Base-by-base conservation (phyloP, 805 yeast species). In the Metschnikowia kunwiensis region DNA sequence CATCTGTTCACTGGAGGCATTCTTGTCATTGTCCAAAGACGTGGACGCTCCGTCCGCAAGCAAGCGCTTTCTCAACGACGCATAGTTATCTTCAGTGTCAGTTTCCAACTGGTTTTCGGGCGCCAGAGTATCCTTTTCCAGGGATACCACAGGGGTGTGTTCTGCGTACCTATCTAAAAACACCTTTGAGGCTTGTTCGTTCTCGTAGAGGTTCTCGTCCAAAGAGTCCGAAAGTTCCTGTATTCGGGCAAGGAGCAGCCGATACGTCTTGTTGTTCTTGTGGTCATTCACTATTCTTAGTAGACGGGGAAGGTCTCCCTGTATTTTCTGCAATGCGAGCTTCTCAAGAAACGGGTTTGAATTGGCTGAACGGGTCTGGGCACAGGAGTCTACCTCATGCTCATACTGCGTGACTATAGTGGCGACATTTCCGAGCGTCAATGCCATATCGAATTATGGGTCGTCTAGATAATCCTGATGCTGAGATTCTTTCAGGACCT, bases 231-330 rank as follows among this genome's bases (percentile, higher is more conserved):
- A 41, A 10, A 49, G 27, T 5, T 13, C 16, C 22, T 33, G 43
- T 27, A 46, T 17, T 12, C 29, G 35, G 7, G 21, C 18, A 9
- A 25, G 30, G 5, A 46, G 27, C 25, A 16, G 30, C n/a, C 13
- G 22, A 24, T 36, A 38, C 6, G 19, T 12, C 27, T 23, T 36
- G 39, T 31, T 42, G 38, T 24, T 20, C 21, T 39, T 35, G 29
- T 44, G 42, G 7, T 15, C 33, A 13, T 45, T 36, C 24, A 39
- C 40, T 12, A 30, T 21, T 24, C 31, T 20, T 36, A 49, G 34
- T 23, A 49, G 51, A 18, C 36, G 46, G 5, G 53, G 53, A 6
- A 49, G 34, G 34, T 46, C 53, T 5, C 33, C 33, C 14, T 32
- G 36, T 15, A 49, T 46, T 28, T 34, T 41, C 30, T 35, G 34